Conservation (phyloP, 129 eudicot genomes). For the Saposhnikovia divaricata region DNA sequence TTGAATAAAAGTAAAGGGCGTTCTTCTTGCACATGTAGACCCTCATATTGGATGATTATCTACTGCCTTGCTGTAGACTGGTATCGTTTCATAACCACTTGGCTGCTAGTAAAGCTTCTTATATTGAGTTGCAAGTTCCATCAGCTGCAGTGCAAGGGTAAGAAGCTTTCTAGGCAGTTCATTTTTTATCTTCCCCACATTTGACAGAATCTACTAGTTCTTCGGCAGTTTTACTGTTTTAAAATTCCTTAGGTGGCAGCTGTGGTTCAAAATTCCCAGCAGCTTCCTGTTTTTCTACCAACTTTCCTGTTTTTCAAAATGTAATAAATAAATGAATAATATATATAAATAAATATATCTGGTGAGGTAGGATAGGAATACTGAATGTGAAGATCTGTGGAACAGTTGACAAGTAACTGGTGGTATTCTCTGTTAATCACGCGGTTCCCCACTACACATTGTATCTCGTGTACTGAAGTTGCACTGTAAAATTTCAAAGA, state of each 20-base stretch:
- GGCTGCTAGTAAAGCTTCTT: slow-evolving; percentile 14
- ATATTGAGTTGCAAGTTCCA: slow-evolving; percentile 18
- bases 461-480: not conserved
- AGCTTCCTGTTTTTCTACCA: slow-evolving; percentile 25
- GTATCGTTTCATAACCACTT: slow-evolving; percentile 18
- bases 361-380: not conserved
- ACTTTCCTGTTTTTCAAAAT: slow-evolving; percentile 14
- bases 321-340: not conserved
- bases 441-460: not conserved
- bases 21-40: slow-evolving; percentile 15
- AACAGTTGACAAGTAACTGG: not conserved
- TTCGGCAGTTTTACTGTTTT: slow-evolving; percentile 31
- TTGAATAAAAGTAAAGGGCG: slow-evolving; percentile 17
- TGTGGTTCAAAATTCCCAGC: slow-evolving; percentile 36
- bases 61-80: slow-evolving; percentile 25
- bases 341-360: not conserved
- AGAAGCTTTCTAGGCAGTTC: slow-evolving; percentile 19
- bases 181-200: slow-evolving; percentile 19
- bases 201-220: slow-evolving; percentile 28
- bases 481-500: not conserved
- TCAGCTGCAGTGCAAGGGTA: slow-evolving; percentile 23
- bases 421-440: not conserved
- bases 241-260: slow-evolving; percentile 37
- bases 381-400: not conserved
- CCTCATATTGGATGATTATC: slow-evolving; percentile 27